Conservation (phyloP, 164 flowering plant species). For the Vitis rupestris region DNA sequence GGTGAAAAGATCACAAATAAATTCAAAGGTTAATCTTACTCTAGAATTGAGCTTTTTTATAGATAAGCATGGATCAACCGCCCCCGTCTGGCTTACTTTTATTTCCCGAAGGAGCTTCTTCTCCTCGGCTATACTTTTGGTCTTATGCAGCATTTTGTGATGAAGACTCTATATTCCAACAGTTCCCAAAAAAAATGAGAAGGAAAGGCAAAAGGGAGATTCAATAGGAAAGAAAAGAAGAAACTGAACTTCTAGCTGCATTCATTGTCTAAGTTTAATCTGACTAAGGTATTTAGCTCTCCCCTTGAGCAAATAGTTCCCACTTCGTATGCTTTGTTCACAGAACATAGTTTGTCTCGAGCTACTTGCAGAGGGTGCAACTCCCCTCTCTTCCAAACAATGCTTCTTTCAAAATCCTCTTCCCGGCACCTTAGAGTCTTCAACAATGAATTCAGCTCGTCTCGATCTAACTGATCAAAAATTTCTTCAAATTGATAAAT, state of each 20-base stretch:
- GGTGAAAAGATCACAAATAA: too few species aligned
- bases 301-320: neutral
- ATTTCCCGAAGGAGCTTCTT: conserved; percentile 4
- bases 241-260: too few species aligned
- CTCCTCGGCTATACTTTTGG: conserved; percentile 7
- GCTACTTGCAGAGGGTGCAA: neutral
- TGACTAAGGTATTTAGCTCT: conserved; percentile 1
- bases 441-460: too few species aligned
- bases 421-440: too few species aligned
- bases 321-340: neutral
- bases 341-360: neutral
- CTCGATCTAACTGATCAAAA: too few species aligned
- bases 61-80: too few species aligned
- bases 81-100: neutral
- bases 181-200: neutral
- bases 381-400: too few species aligned
- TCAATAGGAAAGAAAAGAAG: too few species aligned
- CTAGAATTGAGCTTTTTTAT: too few species aligned
- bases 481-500: too few species aligned
- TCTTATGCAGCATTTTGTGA: conserved; percentile 4
- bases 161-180: neutral
- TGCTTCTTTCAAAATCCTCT: too few species aligned
- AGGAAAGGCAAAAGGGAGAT: neutral
- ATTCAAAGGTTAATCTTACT: too few species aligned
- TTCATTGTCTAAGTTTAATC: neutral